These are phyloP conservation scores for Cucurbita moschata DNA, from an alignment of 306 rosid genomes.

Conservation along the genomic window DNA sequence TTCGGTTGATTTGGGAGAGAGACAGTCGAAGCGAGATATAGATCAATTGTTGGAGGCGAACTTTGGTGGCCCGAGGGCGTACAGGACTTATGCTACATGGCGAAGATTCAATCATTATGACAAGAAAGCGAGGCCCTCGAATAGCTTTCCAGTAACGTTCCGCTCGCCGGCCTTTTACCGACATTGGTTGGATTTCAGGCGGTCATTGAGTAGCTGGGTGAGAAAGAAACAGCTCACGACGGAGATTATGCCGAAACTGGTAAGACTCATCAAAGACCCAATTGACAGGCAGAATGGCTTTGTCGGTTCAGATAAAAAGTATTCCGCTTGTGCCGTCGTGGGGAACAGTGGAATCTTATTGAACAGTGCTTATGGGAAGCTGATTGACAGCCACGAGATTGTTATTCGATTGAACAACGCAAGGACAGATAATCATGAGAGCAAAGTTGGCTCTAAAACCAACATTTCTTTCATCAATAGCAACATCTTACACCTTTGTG, in stretches of 20 bases:
- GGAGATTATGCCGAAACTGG: conserved; percentile 47
- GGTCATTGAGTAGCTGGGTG: conserved; percentile 45
- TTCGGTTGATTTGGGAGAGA: conserved; percentile 41
- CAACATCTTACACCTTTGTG: conserved; percentile 76
- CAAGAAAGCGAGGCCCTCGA: conserved; percentile 17
- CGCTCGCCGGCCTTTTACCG: conserved; percentile 73
- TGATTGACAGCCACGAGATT: conserved; percentile 59
- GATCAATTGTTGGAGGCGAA: conserved; percentile 64
- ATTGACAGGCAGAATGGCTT: conserved; percentile 29
- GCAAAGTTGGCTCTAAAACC: conserved; percentile 72
- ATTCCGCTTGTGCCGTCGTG: conserved; percentile 71
- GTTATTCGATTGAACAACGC: conserved; percentile 89
- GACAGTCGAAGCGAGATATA: conserved; percentile 37
- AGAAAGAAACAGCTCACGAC: conserved; percentile 49
- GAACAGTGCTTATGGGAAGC: conserved; percentile 38
- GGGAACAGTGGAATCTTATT: conserved; percentile 92
- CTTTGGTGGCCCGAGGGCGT: conserved; percentile 52
- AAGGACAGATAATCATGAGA: conserved; percentile 28
- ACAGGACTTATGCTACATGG: conserved; percentile 60
- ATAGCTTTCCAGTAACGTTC: conserved; percentile 23
- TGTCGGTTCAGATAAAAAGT: conserved; percentile 15
- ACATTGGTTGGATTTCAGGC: conserved; percentile 68
- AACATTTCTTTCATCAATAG: conserved; percentile 79
- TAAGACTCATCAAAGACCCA: conserved; percentile 31
- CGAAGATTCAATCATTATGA: conserved; percentile 51